These are phyloP conservation scores for Hamamelis virginiana DNA, from an alignment of 164 flowering plant species.

Conservation along the genomic window DNA sequence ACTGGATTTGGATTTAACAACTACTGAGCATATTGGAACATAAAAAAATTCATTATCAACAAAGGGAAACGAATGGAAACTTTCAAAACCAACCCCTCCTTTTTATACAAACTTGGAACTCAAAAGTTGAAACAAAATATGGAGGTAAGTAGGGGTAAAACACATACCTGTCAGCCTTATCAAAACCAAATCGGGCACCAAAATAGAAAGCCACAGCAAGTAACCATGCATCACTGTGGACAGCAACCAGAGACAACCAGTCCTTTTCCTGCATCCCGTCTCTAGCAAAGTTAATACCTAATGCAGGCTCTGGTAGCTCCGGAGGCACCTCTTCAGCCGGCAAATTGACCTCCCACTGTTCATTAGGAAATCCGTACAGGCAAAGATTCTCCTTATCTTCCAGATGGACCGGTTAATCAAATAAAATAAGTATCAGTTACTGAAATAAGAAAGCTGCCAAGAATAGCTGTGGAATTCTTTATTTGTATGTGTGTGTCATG, in stretches of 20 bases:
- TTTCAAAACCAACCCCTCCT: no score
- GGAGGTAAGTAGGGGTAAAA: not conserved
- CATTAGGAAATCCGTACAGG: constrained; percentile 78
- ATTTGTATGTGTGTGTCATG: no score
- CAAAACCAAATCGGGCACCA: constrained; percentile 79
- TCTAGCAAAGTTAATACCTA: constrained; percentile 90
- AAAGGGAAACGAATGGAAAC: no score
- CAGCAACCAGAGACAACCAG: constrained; percentile 85
- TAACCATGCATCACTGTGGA: constrained; percentile 92
- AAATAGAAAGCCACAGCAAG: constrained; percentile 77
- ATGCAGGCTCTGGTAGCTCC: constrained; percentile 87
- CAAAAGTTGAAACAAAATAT: not conserved
- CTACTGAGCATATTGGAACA: no score
- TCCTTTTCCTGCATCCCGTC: constrained; percentile 91
- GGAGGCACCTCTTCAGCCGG: constrained; percentile 95
- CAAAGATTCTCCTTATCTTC: constrained; percentile 90
- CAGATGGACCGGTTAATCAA: constrained; percentile 4
- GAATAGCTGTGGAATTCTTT: no score
- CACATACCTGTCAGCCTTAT: constrained; percentile 59
- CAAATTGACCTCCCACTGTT: constrained; percentile 81
- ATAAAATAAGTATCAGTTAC: not conserved
- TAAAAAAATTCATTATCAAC: no score
- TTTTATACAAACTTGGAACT: not conserved
- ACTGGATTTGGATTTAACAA: no score
- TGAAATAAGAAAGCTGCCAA: no score